Conservation (phyloP, 1,284 basidiomycete genomes). For the Cerrena zonata region DNA sequence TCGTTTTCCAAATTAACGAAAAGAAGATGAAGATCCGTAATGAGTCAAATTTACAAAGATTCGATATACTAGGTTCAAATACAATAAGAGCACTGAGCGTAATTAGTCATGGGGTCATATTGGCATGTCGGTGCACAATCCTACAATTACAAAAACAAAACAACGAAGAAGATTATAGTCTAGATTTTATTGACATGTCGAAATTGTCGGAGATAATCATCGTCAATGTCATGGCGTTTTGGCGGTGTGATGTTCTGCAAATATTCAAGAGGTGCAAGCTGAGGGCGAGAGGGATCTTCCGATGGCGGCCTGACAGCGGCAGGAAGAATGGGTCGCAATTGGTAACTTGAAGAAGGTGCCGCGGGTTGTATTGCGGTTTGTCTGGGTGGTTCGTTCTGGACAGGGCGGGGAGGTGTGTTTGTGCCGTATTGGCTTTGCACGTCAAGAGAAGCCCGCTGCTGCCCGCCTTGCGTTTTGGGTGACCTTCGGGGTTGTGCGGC, state of each 20-base stretch:
- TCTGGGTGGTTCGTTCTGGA: background rate
- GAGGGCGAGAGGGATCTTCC: background rate
- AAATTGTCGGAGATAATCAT: slow-evolving; percentile 22
- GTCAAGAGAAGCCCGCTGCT: background rate
- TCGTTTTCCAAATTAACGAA: too few species aligned
- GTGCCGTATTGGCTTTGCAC: background rate
- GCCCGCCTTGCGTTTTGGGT: background rate
- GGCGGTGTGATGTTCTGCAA: slow-evolving; percentile 25
- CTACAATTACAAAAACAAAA: too few species aligned
- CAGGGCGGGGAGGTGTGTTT: background rate
- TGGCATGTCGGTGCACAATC: too few species aligned
- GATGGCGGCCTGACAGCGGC: background rate
- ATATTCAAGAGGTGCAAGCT: slow-evolving; percentile 28
- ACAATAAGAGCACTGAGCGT: too few species aligned
- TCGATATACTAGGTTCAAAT: too few species aligned
- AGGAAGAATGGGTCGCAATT: background rate
- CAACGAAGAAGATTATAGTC: too few species aligned
- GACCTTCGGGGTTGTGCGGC: slow-evolving; percentile 30
- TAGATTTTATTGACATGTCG: background rate
- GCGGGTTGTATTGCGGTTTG: background rate
- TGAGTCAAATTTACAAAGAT: too few species aligned
- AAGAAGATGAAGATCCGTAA: too few species aligned
- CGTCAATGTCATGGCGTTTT: slow-evolving; percentile 27
- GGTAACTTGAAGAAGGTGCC: slow-evolving; percentile 3
- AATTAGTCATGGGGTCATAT: too few species aligned